These are phyloP conservation scores for Pancytospora philotis DNA, from an alignment of 371 early-diverging fungal genomes.

Conservation along the genomic window DNA sequence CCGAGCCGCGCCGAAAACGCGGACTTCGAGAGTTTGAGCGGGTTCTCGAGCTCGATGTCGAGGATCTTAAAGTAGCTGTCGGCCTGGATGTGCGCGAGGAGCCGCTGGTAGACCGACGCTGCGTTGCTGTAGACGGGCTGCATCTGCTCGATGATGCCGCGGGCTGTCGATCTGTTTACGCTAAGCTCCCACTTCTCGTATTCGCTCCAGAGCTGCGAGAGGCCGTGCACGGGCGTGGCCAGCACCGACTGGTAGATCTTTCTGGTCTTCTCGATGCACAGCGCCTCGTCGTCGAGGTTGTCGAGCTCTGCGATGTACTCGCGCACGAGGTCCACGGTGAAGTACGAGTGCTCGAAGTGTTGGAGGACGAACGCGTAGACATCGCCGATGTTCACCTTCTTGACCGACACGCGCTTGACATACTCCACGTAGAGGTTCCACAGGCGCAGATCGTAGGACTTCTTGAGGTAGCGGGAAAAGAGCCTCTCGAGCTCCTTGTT, in stretches of 20 bases:
- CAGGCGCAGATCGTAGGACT: constrained; percentile 37
- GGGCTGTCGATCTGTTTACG: constrained; percentile 29
- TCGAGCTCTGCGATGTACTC: constrained; percentile 35
- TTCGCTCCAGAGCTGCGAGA: constrained; percentile 37
- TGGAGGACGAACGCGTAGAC: constrained; percentile 38
- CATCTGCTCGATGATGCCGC: constrained; percentile 16
- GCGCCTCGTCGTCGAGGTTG: constrained; percentile 13
- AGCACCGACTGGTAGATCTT: constrained; percentile 36
- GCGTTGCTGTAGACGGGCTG: constrained; percentile 21
- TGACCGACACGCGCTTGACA: constrained; percentile 18
- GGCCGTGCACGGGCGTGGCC: constrained; percentile 30
- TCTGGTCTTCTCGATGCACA: constrained; percentile 40
- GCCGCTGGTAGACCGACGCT: constrained; percentile 33
- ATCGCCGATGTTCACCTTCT: constrained; percentile 34
- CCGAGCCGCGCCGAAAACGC: constrained; percentile 8
- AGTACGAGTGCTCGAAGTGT: constrained; percentile 34
- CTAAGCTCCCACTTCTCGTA: constrained; percentile 48
- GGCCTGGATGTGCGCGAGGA: constrained; percentile 16
- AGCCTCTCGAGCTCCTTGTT: constrained; percentile 35
- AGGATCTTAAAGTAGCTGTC: constrained; percentile 21
- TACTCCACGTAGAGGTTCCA: constrained; percentile 45
- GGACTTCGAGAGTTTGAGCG: constrained; percentile 24
- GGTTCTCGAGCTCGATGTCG: constrained; percentile 43
- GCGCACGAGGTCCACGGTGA: constrained; percentile 37
- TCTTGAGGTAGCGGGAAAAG: constrained; percentile 40